Base-by-base conservation (phyloP, 2,329 filamentous ascomycete species). In the Paecilomyces dactylethromorphus region DNA sequence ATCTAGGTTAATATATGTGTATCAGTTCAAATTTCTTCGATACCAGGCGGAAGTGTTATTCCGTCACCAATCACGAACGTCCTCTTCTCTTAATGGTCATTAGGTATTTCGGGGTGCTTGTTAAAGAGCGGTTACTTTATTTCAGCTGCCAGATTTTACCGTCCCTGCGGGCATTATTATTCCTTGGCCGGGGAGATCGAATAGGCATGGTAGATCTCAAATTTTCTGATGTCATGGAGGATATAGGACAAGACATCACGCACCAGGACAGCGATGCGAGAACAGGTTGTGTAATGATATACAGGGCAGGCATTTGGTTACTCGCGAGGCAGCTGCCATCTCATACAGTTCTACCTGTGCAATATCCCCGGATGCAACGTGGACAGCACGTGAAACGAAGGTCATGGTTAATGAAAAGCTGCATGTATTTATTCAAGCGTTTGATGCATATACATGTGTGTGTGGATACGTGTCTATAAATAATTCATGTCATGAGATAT, bases 1-100 rank as follows among this genome's bases (percentile, higher is more conserved):
- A 78, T 78, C 26, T 77, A 62, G 72, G 53, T 24, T 55, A n/a
- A 32, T 39, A n/a, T n/a, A 24, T 35, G 33, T 53, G 49, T 52
- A 58, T 21, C 24, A 29, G 51, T 35, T 24, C 3, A 49, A n/a
- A 50, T 56, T 18, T 52, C n/a, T 22, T 29, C 11, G 8, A 29
- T 24, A 3, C 22, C 12, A 11, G 10, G 3, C 39, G 39, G n/a
- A 18, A 18, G 15, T 45, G 39, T 6, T 18, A 18, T 45, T 33
- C n/a, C n/a, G 5, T 45, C n/a, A 6, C 5, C 39, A 18, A 18
- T 45, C 18, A 45, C 8, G 39, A 45, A 45, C 13, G 7, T 29
- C 35, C n/a, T 45, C 39, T 0, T 45, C 39, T 18, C n/a, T 18
- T 18, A n/a, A 45, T n/a, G 10, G 21, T 45, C n/a, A 10, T 45